Conservation (phyloP, 75 land plant species). For the Cupressus sempervirens region DNA sequence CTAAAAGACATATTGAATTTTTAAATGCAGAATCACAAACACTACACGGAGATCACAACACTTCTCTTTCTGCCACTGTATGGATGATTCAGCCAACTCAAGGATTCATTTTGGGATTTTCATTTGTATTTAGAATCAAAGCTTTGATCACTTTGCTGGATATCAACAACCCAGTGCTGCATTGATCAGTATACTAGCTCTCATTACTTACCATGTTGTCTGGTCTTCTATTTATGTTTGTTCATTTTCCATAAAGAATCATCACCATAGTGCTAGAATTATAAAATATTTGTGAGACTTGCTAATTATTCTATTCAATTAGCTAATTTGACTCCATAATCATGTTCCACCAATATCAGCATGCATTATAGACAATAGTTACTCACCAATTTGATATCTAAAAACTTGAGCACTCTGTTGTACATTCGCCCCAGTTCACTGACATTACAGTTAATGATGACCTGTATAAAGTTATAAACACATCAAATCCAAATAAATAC, state of each 20-base stretch:
- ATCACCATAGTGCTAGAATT: background rate
- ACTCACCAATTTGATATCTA: slow-evolving; percentile 6
- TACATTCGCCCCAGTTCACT: slow-evolving; percentile 9
- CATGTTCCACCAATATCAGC: background rate
- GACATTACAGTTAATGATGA: background rate
- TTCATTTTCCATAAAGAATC: background rate
- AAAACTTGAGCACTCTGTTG: slow-evolving; percentile 3
- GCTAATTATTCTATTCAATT: background rate
- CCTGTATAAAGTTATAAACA: background rate
- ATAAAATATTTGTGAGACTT: background rate
- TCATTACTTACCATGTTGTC: background rate
- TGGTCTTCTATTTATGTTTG: background rate
- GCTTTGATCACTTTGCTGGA: background rate
- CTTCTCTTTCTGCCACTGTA: background rate
- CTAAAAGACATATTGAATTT: background rate
- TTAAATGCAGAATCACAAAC: background rate
- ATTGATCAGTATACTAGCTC: background rate
- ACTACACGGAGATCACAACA: too few relatives aligned
- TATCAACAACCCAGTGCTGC: background rate
- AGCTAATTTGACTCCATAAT: background rate
- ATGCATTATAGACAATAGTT: background rate
- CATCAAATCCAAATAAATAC: background rate
- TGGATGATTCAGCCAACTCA: background rate
- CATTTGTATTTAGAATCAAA: background rate
- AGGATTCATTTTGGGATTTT: background rate